Base-by-base conservation (phyloP, 2,329 filamentous ascomycete species). In the Periconia sp. region DNA sequence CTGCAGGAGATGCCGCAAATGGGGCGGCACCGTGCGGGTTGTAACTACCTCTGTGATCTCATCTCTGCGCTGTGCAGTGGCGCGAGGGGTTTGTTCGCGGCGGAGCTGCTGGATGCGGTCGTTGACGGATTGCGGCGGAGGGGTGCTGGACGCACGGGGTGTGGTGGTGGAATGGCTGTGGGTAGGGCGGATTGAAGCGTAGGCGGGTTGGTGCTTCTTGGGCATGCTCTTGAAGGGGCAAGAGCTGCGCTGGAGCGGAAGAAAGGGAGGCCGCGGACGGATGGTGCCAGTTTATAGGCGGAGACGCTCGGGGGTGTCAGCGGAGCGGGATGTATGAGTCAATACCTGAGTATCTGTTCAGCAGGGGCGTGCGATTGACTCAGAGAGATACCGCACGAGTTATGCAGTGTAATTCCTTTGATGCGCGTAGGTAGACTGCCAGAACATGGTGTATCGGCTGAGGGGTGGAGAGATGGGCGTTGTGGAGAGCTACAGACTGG, bases 31-130 rank as follows among this genome's bases (percentile, higher is more conserved):
- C 45, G 76, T 77, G 55, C 70, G 70, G 55, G 73, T 67, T 46
- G 68, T 76, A 57, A 74, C 72, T 50, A 66, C 63, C 57, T 75
- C 73, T 45, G 74, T 76, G 35, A 81, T 62, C 48, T 74, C 70
- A 68, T 79, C 73, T 37, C 73, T 68, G 54, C 78, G 76, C 62
- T 76, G 73, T 46, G 70, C 60, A 1, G 69, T 72, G n/a, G 74
- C 64, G 45, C 68, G 60, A 1, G 72, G 72, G 20, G 72, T 59
- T 55, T 79, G 74, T 51, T 77, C 72, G 48, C 72, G 74, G 17
- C 79, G 76, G 11, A 80, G 71, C 57, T 78, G 77, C 44, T 73
- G 70, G 48, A 81, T 74, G 41, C 75, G 75, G 61, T 80, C 74
- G 62, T 79, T 81, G 59, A 81, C 78, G n/a, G 69, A 69, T 37